Evolutionary conservation across 1,284 basidiomycete species (phyloP), one percentile per base, ranked within the genome.

Genomic region (Athelia sp.): DNA sequence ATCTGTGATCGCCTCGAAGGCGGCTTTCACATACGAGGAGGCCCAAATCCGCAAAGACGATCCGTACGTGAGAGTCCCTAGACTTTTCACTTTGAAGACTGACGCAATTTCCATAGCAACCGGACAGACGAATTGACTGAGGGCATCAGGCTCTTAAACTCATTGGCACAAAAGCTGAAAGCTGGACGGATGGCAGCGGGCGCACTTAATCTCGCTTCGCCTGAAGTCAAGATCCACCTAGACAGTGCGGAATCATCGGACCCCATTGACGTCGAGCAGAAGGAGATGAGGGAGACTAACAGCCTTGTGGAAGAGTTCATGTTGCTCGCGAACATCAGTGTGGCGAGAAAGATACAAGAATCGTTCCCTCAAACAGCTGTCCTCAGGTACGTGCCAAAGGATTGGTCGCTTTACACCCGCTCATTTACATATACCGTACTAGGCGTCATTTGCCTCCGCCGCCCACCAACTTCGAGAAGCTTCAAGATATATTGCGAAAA

Each of bases 271-370:
- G 95, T 99, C 3, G 95, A 98, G 70, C 94, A 97, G 65, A 99
- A 99, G 67, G 87, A 94, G 61, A 67, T 91, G 62, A 73, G 81
- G 31, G 95, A 99, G 71, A 99, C 97, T 11, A 99, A 99, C 65
- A 94, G 90, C 55, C 73, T 99, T 10, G 97, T 99, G 1, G 97
- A 99, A 65, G 97, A 99, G 69, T 99, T 99, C 68, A 99, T 99
- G 97, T 73, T 99, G 54, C 81, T 99, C 50, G 97, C 97, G 23
- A 99, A 99, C 62, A 90, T 97, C 57, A 93, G 88, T 54, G 97
- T 98, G 0, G 97, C 96, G 8, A 72, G 75, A 59, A 90, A 89
- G 66, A 98, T 98, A 42, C 90, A 98, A 64, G 92, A 97, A 60
- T 84, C 89, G 1, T 99, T 95, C 71, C 96, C 97, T 2, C 90